Evolutionary conservation across 345 rosid species (phyloP).

Genomic region (Lumnitzera littorea): DNA sequence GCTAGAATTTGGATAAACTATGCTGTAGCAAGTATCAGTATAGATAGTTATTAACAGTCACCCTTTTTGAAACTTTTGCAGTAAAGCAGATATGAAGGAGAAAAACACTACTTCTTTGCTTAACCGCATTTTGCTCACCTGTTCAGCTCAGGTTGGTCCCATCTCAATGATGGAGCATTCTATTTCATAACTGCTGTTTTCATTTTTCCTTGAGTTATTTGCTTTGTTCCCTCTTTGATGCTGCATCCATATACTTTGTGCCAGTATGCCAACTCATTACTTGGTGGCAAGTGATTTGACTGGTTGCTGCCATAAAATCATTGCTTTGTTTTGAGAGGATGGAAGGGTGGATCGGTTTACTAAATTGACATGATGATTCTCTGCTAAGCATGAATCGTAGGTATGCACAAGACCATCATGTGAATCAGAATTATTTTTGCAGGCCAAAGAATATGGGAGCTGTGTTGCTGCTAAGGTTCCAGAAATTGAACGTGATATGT

Average conservation of each 20-base stretch:
- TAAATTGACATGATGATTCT: neutral
- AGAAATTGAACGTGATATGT: conserved; percentile 73
- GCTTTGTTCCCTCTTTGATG: neutral
- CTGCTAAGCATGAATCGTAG: too few relatives aligned
- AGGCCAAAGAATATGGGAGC: conserved; percentile 88
- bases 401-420: neutral
- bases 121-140: conserved; percentile 67
- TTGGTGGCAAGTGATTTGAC: too few relatives aligned
- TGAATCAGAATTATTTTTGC: conserved; percentile 6
- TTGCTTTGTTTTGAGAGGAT: too few relatives aligned
- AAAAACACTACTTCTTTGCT: conserved; percentile 53
- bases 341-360: too few relatives aligned
- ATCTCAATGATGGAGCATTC: too few relatives aligned
- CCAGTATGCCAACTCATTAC: neutral
- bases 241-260: neutral
- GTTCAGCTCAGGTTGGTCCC: conserved; percentile 68
- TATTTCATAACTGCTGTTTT: conserved; percentile 1
- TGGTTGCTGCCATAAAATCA: too few relatives aligned
- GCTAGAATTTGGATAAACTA: too few relatives aligned
- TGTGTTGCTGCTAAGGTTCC: conserved; percentile 88
- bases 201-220: neutral
- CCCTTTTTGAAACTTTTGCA: conserved; percentile 11
- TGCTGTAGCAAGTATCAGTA: too few relatives aligned
- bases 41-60: too few relatives aligned
- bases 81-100: conserved; percentile 67